Base-by-base conservation (phyloP, 2,329 filamentous ascomycete species). In the Scytalidium lignicola region DNA sequence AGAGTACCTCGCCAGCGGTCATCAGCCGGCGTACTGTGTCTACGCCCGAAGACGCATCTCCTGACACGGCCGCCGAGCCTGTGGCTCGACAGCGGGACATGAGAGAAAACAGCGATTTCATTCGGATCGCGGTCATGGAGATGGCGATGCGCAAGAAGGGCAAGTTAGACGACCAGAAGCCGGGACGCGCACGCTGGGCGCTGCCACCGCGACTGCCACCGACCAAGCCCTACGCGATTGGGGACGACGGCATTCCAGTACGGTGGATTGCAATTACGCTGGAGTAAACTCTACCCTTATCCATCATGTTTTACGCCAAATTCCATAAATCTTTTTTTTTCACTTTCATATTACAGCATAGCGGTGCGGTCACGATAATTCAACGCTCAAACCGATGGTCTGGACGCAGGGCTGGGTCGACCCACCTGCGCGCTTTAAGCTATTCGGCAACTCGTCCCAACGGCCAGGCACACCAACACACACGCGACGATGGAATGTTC, bases 61-160 rank as follows among this genome's bases (percentile, higher is more conserved):
- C 67, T 18, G 57, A 63, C 22, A 32, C 68, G 62, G 47, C 70
- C 43, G 52, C 59, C 44, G 73, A 46, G 67, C 78, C 37, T 71
- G 73, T 43, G 65, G 72, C 56, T 58, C 78, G 82, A 19, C 83
- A 85, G 64, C 76, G 83, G 43, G 83, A 86, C 63, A 78, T 85
- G 72, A 79, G 83, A 23, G 83, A 86, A 64, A 86, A 86, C 57
- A 76, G 82, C 39, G 82, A 86, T 59, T 86, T 86, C 60, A 85
- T 86, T 60, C 78, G 83, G 57, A 79, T 86, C 48, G 83, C 83
- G 29, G 83, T 86, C 45, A 80, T 86, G 75, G 83, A 86, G 61
- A 85, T 86, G 78, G 78, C 82, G 12, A 86, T 86, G 83, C 78
- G 83, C 49, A 79, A 77, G 59, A 72, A 71, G 41, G 83, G 83